These are phyloP conservation scores for Mimosa bimucronata DNA, from an alignment of 306 rosid species.

Conservation along the genomic window DNA sequence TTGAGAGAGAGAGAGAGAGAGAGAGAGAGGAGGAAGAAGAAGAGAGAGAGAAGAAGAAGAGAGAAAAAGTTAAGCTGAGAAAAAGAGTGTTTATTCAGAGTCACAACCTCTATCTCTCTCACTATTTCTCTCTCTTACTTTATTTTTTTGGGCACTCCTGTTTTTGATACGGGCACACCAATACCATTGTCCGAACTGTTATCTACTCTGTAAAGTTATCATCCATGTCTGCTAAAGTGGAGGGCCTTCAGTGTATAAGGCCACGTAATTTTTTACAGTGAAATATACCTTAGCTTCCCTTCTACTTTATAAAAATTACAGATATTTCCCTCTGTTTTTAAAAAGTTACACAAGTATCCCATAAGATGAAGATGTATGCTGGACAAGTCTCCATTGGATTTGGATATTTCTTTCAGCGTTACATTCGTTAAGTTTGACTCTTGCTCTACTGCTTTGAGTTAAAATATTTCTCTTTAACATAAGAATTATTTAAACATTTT, in stretches of 20 bases:
- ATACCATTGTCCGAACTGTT: conserved; percentile 7
- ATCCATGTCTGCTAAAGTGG: background rate
- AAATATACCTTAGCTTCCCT: too few species aligned
- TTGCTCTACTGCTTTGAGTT: too few species aligned
- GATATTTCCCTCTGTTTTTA: too few species aligned
- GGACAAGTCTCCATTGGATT: too few species aligned
- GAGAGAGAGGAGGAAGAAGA: background rate
- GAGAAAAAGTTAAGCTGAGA: background rate
- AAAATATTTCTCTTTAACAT: too few species aligned
- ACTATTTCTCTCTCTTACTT: background rate
- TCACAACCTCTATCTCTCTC: background rate
- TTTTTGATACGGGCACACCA: background rate
- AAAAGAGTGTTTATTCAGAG: conserved; percentile 13
- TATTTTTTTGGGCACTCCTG: background rate
- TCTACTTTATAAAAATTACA: too few species aligned
- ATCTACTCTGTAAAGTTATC: conserved; percentile 23
- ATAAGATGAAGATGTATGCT: too few species aligned
- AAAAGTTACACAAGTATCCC: too few species aligned
- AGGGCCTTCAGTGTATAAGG: background rate
- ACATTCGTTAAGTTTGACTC: too few species aligned
- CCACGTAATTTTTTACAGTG: too few species aligned
- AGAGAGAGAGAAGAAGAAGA: background rate
- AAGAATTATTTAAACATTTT: too few species aligned
- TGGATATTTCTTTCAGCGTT: too few species aligned
- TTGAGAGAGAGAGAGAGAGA: background rate